Base-by-base conservation (phyloP, 306 rosid species). In the Fragaria iinumae region DNA sequence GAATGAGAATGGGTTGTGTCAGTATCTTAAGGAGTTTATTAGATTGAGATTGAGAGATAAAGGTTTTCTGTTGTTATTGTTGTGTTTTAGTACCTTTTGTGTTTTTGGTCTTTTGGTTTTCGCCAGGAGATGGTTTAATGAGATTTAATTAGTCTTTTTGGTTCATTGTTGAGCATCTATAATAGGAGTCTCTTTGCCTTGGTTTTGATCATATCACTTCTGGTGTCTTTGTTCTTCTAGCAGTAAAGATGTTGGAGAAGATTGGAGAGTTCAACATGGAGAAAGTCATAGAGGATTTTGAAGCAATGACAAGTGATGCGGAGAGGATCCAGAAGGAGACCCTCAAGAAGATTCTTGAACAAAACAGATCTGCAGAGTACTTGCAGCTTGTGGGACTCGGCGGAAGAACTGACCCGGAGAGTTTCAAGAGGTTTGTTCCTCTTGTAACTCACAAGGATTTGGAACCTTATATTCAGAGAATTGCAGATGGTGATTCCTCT, bases 391-490 rank as follows among this genome's bases (percentile, higher is more conserved):
- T 83, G 60, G 98, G 94, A 59, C 85, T 96, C 0, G 79, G 86
- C 81, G 98, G 97, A 36, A 91, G 90, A 81, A 91, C 96, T 39
- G 94, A 96, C 44, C 90, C 90, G 56, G 90, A 91, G 74, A 91
- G 91, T 78, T 96, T 83, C 90, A 92, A 85, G 90, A 82, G 88
- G 17, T 82, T 81, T 86, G 90, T 96, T 55, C 99, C 99, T 0
- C 76, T 96, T 21, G 96, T 83, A 47, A 84, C 90, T 45, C 97
- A 96, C 80, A 63, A 75, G 20, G 96, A 92, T 2, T 70, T 96
- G 86, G 94, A 92, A 41, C 84, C 92, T 56, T 88, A 85, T 69
- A 91, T 92, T 79, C 78, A 71, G 71, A 91, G 93, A 85, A 89
- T 96, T 10, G 83, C 78, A 0, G 97, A 91, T 57, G 98, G 97